Percentiles rank a stretch among this genome's conserved stretches.
Conservation (phyloP, 1,284 basidiomycete genomes). For the Rhodotorula sp. region DNA sequence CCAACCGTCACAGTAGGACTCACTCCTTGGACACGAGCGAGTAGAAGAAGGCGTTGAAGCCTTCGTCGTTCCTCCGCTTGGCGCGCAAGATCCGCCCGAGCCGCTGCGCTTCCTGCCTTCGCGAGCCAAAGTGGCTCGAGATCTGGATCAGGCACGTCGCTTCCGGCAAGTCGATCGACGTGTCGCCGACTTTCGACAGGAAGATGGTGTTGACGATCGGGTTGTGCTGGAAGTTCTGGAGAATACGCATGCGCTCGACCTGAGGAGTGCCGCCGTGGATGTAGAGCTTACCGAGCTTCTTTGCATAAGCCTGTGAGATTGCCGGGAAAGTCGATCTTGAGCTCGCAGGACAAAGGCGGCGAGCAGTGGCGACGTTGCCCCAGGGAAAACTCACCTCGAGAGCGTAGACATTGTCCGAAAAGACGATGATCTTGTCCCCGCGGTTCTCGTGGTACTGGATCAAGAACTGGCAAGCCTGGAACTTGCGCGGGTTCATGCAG, state of each 20-base stretch:
- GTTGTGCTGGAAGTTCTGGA: slow-evolving; percentile 94
- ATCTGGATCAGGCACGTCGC: slow-evolving; percentile 99
- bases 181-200: slow-evolving; percentile 98
- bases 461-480: slow-evolving; percentile 97
- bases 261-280: slow-evolving; percentile 95
- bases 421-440: slow-evolving; percentile 99
- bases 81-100: slow-evolving; percentile 93
- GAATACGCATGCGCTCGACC: slow-evolving; percentile 89
- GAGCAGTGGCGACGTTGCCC: background rate
- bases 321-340: background rate
- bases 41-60: slow-evolving; percentile 99
- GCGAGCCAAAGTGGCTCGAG: slow-evolving; percentile 98
- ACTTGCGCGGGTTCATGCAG: slow-evolving; percentile 99
- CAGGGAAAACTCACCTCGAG: slow-evolving; percentile 68
- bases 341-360: background rate
- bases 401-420: slow-evolving; percentile 97
- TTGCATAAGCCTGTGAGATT: slow-evolving; percentile 76
- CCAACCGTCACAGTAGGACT: background rate
- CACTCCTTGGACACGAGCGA: slow-evolving; percentile 92
- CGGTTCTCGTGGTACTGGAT: slow-evolving; percentile 98
- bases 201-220: slow-evolving; percentile 98
- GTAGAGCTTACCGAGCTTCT: slow-evolving; percentile 88
- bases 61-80: slow-evolving; percentile 97
- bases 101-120: slow-evolving; percentile 95
- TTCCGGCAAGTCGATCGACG: slow-evolving; percentile 97